Evolutionary conservation across 2,329 filamentous ascomycete genomes (phyloP).

Genomic region (Colletotrichum plurivorum): DNA sequence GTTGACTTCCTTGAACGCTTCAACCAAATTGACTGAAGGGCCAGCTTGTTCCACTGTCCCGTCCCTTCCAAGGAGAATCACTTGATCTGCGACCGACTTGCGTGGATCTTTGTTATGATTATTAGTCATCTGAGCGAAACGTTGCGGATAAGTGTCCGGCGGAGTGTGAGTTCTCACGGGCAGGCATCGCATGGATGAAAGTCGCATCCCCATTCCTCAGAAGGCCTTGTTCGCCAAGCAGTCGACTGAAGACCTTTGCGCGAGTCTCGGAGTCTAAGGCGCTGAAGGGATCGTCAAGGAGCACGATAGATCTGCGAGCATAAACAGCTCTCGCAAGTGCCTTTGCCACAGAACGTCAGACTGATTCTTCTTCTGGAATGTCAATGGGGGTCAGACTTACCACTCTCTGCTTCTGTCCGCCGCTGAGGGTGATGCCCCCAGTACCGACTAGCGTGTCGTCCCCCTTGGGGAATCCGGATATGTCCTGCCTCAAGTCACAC

Average conservation of each 20-base stretch:
- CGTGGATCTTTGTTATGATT: not conserved
- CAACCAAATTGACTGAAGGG: not conserved
- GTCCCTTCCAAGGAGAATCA: slow-evolving; percentile 3
- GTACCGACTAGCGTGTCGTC: slow-evolving; percentile 36
- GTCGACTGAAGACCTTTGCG: slow-evolving; percentile 36
- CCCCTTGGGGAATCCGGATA: slow-evolving; percentile 40
- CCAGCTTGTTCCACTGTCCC: slow-evolving; percentile 9
- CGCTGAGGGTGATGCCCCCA: slow-evolving; percentile 41
- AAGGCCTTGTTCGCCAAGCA: slow-evolving; percentile 41
- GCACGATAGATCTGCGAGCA: not conserved
- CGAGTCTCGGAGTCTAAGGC: slow-evolving; percentile 32
- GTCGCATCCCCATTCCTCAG: slow-evolving; percentile 41
- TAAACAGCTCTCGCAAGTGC: slow-evolving; percentile 33
- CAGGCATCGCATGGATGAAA: slow-evolving; percentile 20
- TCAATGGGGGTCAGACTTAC: slow-evolving; percentile 10
- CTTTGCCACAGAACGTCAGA: not conserved
- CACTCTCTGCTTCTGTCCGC: slow-evolving; percentile 45
- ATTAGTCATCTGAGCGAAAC: too few relatives aligned
- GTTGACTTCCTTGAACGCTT: too few relatives aligned
- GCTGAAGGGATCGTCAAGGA: slow-evolving; percentile 34
- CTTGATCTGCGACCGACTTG: not conserved
- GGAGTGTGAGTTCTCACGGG: not conserved
- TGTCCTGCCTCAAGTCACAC: slow-evolving; percentile 38
- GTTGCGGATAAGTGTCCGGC: too few relatives aligned
- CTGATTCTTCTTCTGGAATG: not conserved